A percentile compares a stretch with the other conserved stretches of the same genome.
Evolutionary conservation across 225 moss, liverwort and hornwort genomes (phyloP).

Genomic region (Takakia lepidozioides): DNA sequence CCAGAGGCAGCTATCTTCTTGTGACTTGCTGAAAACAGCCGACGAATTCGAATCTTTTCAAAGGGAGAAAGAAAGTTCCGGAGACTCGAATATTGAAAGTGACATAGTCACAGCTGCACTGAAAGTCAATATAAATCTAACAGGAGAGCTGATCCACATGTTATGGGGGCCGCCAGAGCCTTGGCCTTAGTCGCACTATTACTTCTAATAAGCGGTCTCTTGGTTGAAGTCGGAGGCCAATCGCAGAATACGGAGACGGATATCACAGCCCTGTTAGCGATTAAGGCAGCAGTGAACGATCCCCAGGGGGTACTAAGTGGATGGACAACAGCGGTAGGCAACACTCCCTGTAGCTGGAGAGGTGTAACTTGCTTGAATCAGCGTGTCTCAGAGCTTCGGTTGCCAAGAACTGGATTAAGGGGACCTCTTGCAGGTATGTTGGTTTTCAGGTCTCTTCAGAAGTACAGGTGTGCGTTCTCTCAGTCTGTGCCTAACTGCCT

Average conservation of each 20-base stretch:
- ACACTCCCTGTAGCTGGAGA: slow-evolving; percentile 49
- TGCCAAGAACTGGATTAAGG: slow-evolving; percentile 32
- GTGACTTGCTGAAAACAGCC: no score
- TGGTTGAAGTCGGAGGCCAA: no score
- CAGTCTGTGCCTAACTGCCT: not conserved
- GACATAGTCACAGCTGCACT: no score
- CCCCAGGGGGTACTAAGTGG: slow-evolving; percentile 21
- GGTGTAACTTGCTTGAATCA: slow-evolving; percentile 34
- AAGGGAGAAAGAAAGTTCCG: no score
- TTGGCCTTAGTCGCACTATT: no score
- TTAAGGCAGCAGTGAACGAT: slow-evolving; percentile 43
- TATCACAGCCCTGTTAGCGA: slow-evolving; percentile 31
- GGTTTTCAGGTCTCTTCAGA: not conserved
- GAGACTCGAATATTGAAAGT: no score
- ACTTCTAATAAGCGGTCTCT: no score
- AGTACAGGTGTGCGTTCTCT: not conserved
- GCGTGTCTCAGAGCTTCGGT: slow-evolving; percentile 30
- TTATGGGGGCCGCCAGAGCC: no score
- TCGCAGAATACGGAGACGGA: slow-evolving; percentile 20
- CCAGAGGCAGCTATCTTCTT: no score
- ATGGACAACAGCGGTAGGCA: slow-evolving; percentile 20
- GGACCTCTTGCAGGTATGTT: slow-evolving; percentile 48
- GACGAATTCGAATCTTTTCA: no score
- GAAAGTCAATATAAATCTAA: no score
- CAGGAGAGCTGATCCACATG: no score